A percentile compares a stretch with the other conserved stretches of the same genome.
Conservation (phyloP, 1,139 yeast species). For the Ogataea hybrid region DNA sequence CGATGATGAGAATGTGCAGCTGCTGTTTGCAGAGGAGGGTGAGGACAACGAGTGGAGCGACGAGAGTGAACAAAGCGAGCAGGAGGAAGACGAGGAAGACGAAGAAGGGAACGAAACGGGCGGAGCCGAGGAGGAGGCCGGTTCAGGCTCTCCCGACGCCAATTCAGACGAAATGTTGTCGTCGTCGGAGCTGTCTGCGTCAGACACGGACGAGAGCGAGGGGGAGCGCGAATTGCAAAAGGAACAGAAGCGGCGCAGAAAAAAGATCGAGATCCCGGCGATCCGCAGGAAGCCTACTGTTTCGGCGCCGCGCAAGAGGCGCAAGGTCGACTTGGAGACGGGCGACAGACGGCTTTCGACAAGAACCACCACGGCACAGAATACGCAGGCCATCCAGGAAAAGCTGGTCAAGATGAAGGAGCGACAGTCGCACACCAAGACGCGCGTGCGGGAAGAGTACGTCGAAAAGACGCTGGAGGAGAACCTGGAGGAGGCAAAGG, state of each 20-base stretch:
- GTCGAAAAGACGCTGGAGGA: conserved; percentile 81
- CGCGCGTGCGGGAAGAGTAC: conserved; percentile 37
- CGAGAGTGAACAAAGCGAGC: conserved; percentile 21
- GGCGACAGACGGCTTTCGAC: conserved; percentile 69
- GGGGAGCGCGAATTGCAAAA: conserved; percentile 64
- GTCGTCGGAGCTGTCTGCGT: conserved; percentile 38
- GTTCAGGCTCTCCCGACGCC: conserved; percentile 16
- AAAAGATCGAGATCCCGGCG: conserved; percentile 42
- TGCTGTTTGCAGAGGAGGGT: conserved; percentile 81
- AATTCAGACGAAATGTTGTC: conserved; percentile 41
- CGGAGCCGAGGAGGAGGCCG: conserved; percentile 6
- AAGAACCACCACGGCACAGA: conserved; percentile 75
- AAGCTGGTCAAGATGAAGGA: conserved; percentile 70
- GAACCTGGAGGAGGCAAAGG: conserved; percentile 76
- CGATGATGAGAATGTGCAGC: conserved; percentile 71
- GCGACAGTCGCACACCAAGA: conserved; percentile 46
- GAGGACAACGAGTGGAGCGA: conserved; percentile 70
- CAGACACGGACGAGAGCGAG: conserved; percentile 52
- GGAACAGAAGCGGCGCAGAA: conserved; percentile 35
- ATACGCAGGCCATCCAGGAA: conserved; percentile 73
- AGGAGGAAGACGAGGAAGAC: conserved; percentile 14
- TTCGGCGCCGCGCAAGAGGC: conserved; percentile 15
- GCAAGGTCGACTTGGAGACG: conserved; percentile 42
- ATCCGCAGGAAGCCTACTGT: conserved; percentile 34
- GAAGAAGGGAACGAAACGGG: no score